Percentiles rank a stretch among this genome's conserved stretches.
Evolutionary conservation across 108 stramenopile species (phyloP).

Genomic region (Cyclotella baltica): DNA sequence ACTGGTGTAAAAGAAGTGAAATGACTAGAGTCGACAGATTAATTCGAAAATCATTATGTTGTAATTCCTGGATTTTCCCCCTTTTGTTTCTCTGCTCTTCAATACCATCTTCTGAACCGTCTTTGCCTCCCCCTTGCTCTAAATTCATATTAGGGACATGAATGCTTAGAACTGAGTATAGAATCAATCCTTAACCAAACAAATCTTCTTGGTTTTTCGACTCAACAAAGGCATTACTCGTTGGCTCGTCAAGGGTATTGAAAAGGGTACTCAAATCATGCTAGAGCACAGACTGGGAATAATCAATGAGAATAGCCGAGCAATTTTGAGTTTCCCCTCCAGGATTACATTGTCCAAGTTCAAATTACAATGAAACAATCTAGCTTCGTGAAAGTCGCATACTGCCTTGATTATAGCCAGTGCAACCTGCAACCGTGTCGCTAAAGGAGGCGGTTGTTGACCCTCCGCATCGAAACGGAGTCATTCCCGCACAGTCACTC

Average conservation of each 20-base stretch:
- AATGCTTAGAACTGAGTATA: too few species aligned
- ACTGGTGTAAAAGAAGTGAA: constrained; percentile 8
- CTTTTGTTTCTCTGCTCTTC: neutral
- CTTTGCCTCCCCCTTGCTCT: neutral
- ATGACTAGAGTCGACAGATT: constrained; percentile 15
- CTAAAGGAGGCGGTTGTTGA: neutral
- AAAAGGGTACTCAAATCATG: too few species aligned
- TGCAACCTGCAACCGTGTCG: neutral
- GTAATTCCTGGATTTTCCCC: neutral
- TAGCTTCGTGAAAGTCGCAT: constrained; percentile 18
- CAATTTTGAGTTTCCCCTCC: too few species aligned
- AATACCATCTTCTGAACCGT: neutral
- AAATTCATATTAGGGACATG: too few species aligned
- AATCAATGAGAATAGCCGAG: too few species aligned
- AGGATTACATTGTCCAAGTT: constrained; percentile 13
- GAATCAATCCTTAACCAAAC: too few species aligned
- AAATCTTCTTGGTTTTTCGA: too few species aligned
- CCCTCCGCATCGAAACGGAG: neutral
- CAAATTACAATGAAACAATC: neutral
- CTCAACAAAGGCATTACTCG: too few species aligned
- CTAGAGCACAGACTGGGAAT: too few species aligned
- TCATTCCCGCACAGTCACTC: neutral
- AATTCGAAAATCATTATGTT: neutral
- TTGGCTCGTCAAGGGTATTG: too few species aligned
- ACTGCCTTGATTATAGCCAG: constrained; percentile 17